phyloP scores from a whole-genome alignment of 2,329 filamentous ascomycete species.

The Nemania sp. region DNA sequence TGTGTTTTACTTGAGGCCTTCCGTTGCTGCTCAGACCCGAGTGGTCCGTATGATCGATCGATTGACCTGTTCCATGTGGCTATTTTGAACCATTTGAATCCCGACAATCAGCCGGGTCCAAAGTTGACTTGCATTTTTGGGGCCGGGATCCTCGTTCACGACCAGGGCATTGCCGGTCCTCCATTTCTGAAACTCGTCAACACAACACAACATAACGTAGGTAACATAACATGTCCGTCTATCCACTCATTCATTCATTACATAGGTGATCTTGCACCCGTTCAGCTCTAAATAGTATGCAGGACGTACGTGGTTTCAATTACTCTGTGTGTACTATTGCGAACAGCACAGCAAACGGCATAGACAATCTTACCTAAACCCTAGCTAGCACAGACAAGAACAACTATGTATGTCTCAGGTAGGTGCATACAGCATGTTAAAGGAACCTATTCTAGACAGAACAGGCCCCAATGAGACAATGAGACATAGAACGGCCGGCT shows the following conservation, averaged over 20 bases:
- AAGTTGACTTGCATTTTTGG: conserved; percentile 33
- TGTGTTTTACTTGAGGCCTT: conserved; percentile 4
- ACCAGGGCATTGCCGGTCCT: conserved; percentile 34
- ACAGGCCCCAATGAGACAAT: not conserved
- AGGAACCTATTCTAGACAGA: not conserved
- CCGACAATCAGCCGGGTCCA: conserved; percentile 34
- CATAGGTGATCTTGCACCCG: not conserved
- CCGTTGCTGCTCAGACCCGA: not conserved
- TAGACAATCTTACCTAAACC: not conserved
- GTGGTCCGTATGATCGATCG: not conserved
- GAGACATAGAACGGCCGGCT: conserved; percentile 5
- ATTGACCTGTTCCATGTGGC: conserved; percentile 17
- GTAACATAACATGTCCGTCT: too few species aligned
- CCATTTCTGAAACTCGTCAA: conserved; percentile 33
- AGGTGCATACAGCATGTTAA: not conserved
- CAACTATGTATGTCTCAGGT: not conserved
- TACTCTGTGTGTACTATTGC: not conserved
- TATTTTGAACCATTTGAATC: conserved; percentile 20
- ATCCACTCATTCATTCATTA: too few species aligned
- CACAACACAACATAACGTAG: not conserved
- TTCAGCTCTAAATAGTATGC: not conserved
- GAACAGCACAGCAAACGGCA: too few species aligned
- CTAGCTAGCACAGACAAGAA: not conserved
- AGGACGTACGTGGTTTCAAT: not conserved
- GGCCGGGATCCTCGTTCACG: conserved; percentile 19